Conservation (phyloP, 495 filamentous ascomycete species). For the Trichoderma erinaceum region DNA sequence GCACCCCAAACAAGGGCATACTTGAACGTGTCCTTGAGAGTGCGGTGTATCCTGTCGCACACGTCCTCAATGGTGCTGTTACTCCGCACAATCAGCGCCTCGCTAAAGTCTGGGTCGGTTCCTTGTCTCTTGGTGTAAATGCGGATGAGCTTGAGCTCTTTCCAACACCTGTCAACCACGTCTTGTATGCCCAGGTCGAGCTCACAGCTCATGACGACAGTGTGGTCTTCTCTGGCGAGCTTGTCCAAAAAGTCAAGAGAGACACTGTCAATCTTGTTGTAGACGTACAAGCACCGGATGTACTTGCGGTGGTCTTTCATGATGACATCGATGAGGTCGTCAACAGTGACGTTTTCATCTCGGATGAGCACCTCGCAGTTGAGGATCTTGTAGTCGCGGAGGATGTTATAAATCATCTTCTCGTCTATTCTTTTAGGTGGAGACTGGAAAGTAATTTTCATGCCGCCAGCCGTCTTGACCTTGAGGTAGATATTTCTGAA, state of each 20-base stretch:
- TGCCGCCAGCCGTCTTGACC: constrained; percentile 89
- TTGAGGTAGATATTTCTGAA: constrained; percentile 97
- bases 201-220: constrained; percentile 96
- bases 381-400: constrained; percentile 96
- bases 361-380: constrained; percentile 95
- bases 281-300: constrained; percentile 92
- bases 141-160: constrained; percentile 83
- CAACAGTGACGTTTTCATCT: constrained; percentile 91
- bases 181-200: constrained; percentile 95
- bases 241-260: constrained; percentile 88
- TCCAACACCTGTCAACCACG: constrained; percentile 92
- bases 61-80: constrained; percentile 93
- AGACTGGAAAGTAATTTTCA: constrained; percentile 94
- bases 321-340: constrained; percentile 97
- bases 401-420: constrained; percentile 94
- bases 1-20: constrained; percentile 98
- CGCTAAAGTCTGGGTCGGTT: constrained; percentile 79
- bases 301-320: constrained; percentile 99
- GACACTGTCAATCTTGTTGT: constrained; percentile 99
- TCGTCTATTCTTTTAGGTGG: constrained; percentile 89
- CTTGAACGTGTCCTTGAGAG: constrained; percentile 96
- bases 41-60: constrained; percentile 91
- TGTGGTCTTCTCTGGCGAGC: constrained; percentile 86
- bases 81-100: constrained; percentile 87
- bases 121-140: constrained; percentile 98